Evolutionary conservation across 257 asterid species (phyloP).

Genomic region (Nicotiana paniculata): DNA sequence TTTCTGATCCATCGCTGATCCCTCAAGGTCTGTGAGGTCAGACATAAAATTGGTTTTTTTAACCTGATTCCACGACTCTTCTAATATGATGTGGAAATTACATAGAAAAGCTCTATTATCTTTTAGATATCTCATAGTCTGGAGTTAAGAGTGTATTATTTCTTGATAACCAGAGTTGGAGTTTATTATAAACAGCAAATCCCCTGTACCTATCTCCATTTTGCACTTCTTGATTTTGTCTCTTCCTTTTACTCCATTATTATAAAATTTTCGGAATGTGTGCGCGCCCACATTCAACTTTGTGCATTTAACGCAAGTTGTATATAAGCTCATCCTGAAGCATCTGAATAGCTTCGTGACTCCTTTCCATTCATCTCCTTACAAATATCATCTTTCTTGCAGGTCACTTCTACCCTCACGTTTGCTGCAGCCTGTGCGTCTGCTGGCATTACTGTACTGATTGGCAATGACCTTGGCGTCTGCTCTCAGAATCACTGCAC

Average conservation of each 20-base stretch:
- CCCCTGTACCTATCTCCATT: too few species aligned
- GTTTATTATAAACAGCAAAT: too few species aligned
- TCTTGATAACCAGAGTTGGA: too few species aligned
- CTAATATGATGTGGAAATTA: background rate
- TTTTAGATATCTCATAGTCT: background rate
- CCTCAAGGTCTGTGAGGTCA: background rate
- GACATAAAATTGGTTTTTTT: background rate
- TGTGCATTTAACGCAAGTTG: background rate
- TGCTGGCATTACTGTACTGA: conserved; percentile 94
- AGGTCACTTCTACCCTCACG: conserved; percentile 83
- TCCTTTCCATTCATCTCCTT: background rate
- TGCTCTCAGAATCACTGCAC: conserved; percentile 77
- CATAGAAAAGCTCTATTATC: background rate
- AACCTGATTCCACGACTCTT: background rate
- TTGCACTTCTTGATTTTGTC: background rate
- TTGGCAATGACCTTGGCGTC: conserved; percentile 71
- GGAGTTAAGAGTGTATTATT: background rate
- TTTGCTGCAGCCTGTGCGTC: conserved; percentile 98
- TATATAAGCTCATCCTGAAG: background rate
- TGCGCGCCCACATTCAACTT: background rate
- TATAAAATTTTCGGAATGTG: background rate
- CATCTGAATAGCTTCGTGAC: background rate
- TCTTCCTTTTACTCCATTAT: background rate
- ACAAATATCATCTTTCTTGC: conserved; percentile 20
- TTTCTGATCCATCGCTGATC: background rate